Evolutionary conservation across 352 stramenopile species (phyloP).

Genomic region (Phytophthora uliginosa): DNA sequence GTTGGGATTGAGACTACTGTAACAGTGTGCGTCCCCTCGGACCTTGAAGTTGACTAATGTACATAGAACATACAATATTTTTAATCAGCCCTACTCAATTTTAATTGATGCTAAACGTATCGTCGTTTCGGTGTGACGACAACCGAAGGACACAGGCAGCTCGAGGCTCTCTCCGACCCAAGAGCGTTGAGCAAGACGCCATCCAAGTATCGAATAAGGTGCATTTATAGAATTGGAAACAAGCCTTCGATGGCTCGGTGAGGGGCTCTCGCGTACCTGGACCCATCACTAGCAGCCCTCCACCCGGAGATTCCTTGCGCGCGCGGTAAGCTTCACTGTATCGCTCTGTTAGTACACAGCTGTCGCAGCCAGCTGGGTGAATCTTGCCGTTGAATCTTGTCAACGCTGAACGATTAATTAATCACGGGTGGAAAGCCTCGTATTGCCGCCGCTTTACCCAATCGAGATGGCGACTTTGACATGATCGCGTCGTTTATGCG

Average conservation of each 20-base stretch:
- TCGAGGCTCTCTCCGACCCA: neutral
- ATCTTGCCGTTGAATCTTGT: conserved; percentile 21
- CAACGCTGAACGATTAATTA: conserved; percentile 14
- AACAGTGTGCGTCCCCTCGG: neutral
- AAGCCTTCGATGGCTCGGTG: neutral
- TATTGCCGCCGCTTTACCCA: neutral
- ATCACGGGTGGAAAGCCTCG: neutral
- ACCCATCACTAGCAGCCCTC: conserved; percentile 3
- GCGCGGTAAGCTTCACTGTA: neutral
- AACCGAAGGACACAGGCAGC: neutral
- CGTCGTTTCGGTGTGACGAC: conserved; percentile 1
- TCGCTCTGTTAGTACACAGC: neutral
- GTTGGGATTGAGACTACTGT: too few species aligned
- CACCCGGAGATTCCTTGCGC: conserved; percentile 8
- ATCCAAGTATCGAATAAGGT: neutral
- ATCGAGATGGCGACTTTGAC: conserved; percentile 3
- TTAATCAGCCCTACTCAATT: conserved; percentile 13
- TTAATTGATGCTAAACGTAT: conserved; percentile 6
- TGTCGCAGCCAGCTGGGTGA: conserved; percentile 1
- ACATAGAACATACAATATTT: conserved; percentile 2
- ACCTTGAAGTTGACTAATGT: conserved; percentile 5
- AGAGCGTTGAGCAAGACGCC: neutral
- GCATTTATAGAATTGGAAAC: neutral
- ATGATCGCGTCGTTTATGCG: neutral
- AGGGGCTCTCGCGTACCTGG: neutral